Evolutionary conservation across 2,329 filamentous ascomycete species (phyloP), one percentile per base, ranked within the genome.

Genomic region (Paecilomyces sp.): DNA sequence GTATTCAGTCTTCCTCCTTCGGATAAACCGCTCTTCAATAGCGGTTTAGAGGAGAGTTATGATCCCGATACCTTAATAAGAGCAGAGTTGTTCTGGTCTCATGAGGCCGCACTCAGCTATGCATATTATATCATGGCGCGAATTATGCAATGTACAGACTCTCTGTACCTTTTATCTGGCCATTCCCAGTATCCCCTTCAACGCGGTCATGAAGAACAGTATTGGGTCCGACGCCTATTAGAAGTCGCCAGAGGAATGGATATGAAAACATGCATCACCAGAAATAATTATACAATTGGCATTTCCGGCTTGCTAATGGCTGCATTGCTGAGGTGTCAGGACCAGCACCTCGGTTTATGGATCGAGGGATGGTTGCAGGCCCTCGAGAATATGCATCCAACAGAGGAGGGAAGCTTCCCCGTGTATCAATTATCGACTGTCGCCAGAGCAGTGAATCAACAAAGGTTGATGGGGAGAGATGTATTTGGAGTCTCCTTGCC

Each of bases 271-370:
- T 67, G 58, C 13, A 18, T 64, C 6, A 51, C 54, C 15, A 57
- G 54, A 31, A 68, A 69, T 36, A 68, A 31, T 58, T 69, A 65
- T 36, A 68, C 67, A 11, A 66, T 69, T n/a, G 67, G 67, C 8
- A 65, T 68, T 60, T 67, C 66, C 0, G 65, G 66, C 47, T 28
- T 69, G n/a, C 53, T 68, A 1, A 54, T 69, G 3, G 61, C 67
- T 2, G 65, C 58, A 1, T n/a, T 62, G 8, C 61, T 69, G 1
- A 62, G 66, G 7, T 69, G 66, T 18, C 66, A 65, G 13, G 50
- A 60, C 11, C 54, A 60, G 0, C 3, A 53, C 50, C 36, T 66
- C 6, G 58, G 62, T 0, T 1, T 64, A 2, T 57, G 63, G 25
- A 67, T 69, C 30, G 54, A 68, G 54, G 9, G 56, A 1, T 68